These are phyloP conservation scores for Penicillium verrucosum DNA, from an alignment of 2,329 filamentous ascomycete genomes.

Conservation along the genomic window DNA sequence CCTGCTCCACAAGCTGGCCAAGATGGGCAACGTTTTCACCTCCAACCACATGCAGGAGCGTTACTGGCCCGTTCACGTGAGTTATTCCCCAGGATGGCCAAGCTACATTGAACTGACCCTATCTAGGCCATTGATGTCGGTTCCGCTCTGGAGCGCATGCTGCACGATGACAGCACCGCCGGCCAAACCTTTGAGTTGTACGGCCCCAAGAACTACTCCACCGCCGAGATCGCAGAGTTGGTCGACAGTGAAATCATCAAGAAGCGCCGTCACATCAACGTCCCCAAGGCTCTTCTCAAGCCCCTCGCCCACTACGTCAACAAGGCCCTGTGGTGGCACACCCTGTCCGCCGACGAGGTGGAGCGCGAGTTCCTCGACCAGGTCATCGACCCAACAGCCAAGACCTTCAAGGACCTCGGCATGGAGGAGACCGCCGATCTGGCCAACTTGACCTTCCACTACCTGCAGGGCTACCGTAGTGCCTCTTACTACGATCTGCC, in stretches of 20 bases:
- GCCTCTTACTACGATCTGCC: constrained; percentile 88
- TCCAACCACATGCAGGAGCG: constrained; percentile 91
- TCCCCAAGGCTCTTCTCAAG: constrained; percentile 78
- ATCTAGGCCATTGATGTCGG: constrained; percentile 83
- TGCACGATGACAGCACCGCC: constrained; percentile 85
- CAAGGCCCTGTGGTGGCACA: constrained; percentile 83
- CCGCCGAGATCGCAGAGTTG: constrained; percentile 77
- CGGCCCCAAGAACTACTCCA: constrained; percentile 88
- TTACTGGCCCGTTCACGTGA: constrained; percentile 86
- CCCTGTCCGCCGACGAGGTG: constrained; percentile 76
- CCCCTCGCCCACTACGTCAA: constrained; percentile 72
- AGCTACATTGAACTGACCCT: constrained; percentile 8
- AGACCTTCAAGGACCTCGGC: constrained; percentile 90
- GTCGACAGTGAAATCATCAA: constrained; percentile 93
- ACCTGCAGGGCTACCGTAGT: constrained; percentile 90
- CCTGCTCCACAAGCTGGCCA: constrained; percentile 80
- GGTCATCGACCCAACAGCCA: constrained; percentile 81
- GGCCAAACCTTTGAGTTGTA: constrained; percentile 92
- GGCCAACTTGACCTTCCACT: constrained; percentile 84
- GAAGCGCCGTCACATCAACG: constrained; percentile 82
- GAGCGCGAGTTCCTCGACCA: constrained; percentile 94
- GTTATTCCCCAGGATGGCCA: constrained; percentile 17
- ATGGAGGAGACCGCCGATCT: constrained; percentile 81
- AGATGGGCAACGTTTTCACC: constrained; percentile 76
- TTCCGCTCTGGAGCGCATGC: constrained; percentile 81